Conservation (phyloP, 495 filamentous ascomycete species). For the Arthonia radiata region DNA sequence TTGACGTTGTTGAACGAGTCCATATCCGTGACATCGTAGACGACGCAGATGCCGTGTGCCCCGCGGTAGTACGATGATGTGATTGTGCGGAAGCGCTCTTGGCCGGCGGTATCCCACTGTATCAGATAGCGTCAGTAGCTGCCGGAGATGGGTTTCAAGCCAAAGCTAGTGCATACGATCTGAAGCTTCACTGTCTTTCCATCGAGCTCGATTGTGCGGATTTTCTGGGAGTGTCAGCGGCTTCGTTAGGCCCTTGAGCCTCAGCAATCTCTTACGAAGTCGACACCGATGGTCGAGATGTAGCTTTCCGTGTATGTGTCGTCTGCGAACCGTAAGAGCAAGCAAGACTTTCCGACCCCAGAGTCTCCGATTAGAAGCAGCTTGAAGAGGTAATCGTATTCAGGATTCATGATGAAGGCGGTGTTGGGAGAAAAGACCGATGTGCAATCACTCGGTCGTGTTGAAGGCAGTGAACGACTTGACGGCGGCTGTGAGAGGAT, state of each 20-base stretch:
- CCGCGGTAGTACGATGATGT: slow-evolving; percentile 98
- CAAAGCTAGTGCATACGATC: slow-evolving; percentile 60
- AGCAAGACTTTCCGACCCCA: slow-evolving; percentile 97
- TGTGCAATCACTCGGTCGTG: too few species aligned
- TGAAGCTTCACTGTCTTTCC: slow-evolving; percentile 99
- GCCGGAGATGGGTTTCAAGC: slow-evolving; percentile 1
- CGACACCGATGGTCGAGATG: slow-evolving; percentile 97
- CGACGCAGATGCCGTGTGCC: slow-evolving; percentile 96
- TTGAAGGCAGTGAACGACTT: too few species aligned
- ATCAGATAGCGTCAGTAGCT: slow-evolving; percentile 1
- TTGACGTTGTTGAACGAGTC: slow-evolving; percentile 99
- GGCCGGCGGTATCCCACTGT: slow-evolving; percentile 96
- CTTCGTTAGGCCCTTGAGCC: background rate
- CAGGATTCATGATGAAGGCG: too few species aligned
- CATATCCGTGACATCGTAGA: slow-evolving; percentile 99
- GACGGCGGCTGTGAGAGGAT: too few species aligned
- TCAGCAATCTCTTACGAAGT: slow-evolving; percentile 44
- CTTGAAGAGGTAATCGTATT: slow-evolving; percentile 99
- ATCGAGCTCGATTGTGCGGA: slow-evolving; percentile 96
- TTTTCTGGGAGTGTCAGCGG: slow-evolving; percentile 44
- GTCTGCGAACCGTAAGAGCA: slow-evolving; percentile 92
- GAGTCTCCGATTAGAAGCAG: slow-evolving; percentile 99
- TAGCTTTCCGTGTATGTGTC: slow-evolving; percentile 99
- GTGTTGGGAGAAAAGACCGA: too few species aligned
- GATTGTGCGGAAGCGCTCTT: slow-evolving; percentile 98